Base-by-base conservation (phyloP, 805 yeast genomes). In the Cyberlindnera samutprakarnensis region DNA sequence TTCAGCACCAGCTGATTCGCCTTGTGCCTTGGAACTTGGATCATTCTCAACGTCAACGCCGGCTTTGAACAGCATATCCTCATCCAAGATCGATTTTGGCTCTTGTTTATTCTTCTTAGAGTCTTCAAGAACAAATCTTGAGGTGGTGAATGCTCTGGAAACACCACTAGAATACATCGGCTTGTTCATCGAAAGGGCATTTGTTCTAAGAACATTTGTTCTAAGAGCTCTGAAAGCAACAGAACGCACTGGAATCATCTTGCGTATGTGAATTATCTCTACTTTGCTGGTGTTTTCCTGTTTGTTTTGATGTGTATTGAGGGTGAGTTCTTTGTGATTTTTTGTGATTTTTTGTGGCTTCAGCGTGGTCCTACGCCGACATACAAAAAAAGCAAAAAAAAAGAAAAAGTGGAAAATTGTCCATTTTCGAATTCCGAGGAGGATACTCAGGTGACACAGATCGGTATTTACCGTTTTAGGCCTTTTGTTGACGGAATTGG, bases 1-100 rank as follows among this genome's bases (percentile, higher is more conserved):
- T 17, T 38, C 33, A 21, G 33, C 44, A 9, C 28, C 25, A 5
- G 25, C 14, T 7, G 26, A 25, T 11, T 16, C 20, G 15, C 16
- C 18, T 12, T 32, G 38, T 13, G 30, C 32, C 26, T 32, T 27
- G 10, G 45, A 45, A 15, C 44, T 37, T 11, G 13, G 13, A 10
- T 50, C 32, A 10, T 31, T 60, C 20, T 70, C 72, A 4, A 64
- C 54, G 35, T 85, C 90, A 35, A 87, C 74, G 23, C 96, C 96
- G 10, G 95, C 95, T 48, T 77, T 75, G 20, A 81, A 78, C 37
- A 88, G 67, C 49, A 87, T 49, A 51, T 87, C 95, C 40, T 88
- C 95, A 30, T 80, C 76, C 41, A 88, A 64, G 44, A 87, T 70
- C 14, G 83, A 70, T 42, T 71, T 53, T n/a, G n/a, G n/a, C n/a